These are phyloP conservation scores for Corymbia maculata DNA, from an alignment of 345 rosid genomes.

Conservation along the genomic window DNA sequence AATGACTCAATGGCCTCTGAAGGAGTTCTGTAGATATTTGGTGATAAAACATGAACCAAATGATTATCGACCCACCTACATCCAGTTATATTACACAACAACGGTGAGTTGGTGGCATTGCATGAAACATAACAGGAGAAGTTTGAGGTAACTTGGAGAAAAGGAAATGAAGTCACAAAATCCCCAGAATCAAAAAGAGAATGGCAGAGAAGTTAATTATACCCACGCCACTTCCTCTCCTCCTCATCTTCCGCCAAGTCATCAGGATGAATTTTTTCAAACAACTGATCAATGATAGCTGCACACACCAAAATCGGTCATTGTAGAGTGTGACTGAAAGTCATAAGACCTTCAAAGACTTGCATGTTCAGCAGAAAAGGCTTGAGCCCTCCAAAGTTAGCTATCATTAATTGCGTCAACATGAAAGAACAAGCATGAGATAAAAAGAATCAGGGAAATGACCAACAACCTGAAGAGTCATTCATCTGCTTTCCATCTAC, in stretches of 20 bases:
- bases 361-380: background rate
- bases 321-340: background rate
- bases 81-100: background rate
- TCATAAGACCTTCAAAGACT: background rate
- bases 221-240: slow-evolving; percentile 78
- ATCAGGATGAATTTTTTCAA: slow-evolving; percentile 51
- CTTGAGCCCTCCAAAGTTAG: background rate
- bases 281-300: slow-evolving; percentile 63
- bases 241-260: slow-evolving; percentile 35
- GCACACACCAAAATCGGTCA: slow-evolving; percentile 3
- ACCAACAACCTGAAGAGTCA: slow-evolving; percentile 71
- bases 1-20: slow-evolving; percentile 91
- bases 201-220: slow-evolving; percentile 7
- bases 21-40: slow-evolving; percentile 71
- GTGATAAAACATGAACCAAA: slow-evolving; percentile 86
- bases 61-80: slow-evolving; percentile 93
- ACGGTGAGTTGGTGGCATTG: background rate
- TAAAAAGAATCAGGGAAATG: background rate
- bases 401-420: background rate
- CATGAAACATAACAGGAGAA: background rate
- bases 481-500: slow-evolving; percentile 83
- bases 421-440: background rate
- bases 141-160: background rate
- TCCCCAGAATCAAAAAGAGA: background rate
- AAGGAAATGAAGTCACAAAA: background rate